These are phyloP conservation scores for Licmophora abbreviata DNA, from an alignment of 108 stramenopile genomes.

Conservation along the genomic window DNA sequence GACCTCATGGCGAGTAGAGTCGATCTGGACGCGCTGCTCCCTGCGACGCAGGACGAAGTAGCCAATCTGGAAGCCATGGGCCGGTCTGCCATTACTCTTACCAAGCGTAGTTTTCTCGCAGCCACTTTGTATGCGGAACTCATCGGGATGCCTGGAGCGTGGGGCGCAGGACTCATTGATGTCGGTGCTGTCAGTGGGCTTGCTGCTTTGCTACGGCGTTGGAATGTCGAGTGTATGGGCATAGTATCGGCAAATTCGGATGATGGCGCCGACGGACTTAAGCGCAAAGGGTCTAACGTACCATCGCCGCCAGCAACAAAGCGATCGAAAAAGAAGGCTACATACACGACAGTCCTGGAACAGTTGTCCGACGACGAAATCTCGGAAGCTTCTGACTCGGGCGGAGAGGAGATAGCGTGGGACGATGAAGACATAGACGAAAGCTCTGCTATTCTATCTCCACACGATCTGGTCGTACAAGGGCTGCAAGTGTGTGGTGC, in stretches of 20 bases:
- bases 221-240: slow-evolving; percentile 40
- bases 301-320: neutral
- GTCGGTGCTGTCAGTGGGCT: slow-evolving; percentile 42
- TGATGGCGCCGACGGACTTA: slow-evolving; percentile 20
- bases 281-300: neutral
- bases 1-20: slow-evolving; percentile 42
- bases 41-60: slow-evolving; percentile 44
- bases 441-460: neutral
- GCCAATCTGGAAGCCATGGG: slow-evolving; percentile 52
- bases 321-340: no score
- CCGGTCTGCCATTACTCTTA: slow-evolving; percentile 33
- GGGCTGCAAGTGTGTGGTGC: slow-evolving; percentile 17
- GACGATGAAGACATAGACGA: neutral
- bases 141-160: slow-evolving; percentile 45
- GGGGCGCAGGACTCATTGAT: slow-evolving; percentile 64
- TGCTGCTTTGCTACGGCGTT: slow-evolving; percentile 49
- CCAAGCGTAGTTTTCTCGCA: slow-evolving; percentile 28
- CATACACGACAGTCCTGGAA: no score
- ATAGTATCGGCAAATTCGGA: no score
- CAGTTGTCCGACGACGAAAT: slow-evolving; percentile 1
- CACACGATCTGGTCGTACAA: slow-evolving; percentile 2
- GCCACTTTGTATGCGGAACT: slow-evolving; percentile 49
- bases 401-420: neutral
- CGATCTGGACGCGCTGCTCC: slow-evolving; percentile 29
- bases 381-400: neutral